phyloP scores from a whole-genome alignment of 2,329 filamentous ascomycete species.

The Neofusicoccum parvum region DNA sequence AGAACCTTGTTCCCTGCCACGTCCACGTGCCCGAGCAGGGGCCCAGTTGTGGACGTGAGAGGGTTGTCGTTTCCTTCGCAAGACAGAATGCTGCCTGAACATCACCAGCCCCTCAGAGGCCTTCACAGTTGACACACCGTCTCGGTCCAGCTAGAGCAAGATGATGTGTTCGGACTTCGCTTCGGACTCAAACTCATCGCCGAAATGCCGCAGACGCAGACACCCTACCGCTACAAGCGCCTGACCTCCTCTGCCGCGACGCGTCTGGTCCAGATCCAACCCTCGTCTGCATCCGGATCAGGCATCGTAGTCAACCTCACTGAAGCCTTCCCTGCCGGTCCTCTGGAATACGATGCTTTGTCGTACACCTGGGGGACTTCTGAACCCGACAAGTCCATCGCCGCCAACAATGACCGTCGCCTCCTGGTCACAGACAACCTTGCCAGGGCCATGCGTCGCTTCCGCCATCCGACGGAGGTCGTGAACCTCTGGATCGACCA shows the following conservation, averaged over 20 bases:
- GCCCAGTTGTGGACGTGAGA: neutral
- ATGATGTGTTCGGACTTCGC: neutral
- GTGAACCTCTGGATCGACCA: conserved; percentile 31
- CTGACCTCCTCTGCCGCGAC: conserved; percentile 9
- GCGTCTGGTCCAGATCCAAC: conserved; percentile 15
- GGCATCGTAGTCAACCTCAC: conserved; percentile 7
- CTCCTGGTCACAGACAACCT: conserved; percentile 27
- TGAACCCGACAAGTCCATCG: conserved; percentile 19
- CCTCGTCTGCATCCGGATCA: neutral
- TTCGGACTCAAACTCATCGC: neutral
- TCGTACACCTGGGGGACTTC: conserved; percentile 30
- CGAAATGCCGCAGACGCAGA: conserved; percentile 11
- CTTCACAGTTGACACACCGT: neutral
- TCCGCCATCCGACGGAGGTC: conserved; percentile 23
- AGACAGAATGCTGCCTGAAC: neutral
- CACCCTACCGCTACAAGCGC: conserved; percentile 2
- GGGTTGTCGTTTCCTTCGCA: neutral
- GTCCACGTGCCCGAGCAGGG: conserved; percentile 3
- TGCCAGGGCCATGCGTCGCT: conserved; percentile 23
- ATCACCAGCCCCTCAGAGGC: neutral
- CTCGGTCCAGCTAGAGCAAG: neutral
- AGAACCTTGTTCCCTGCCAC: conserved; percentile 12
- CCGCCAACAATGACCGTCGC: conserved; percentile 15
- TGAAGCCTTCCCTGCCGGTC: conserved; percentile 47
- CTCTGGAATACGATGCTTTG: conserved; percentile 25